These are phyloP conservation scores for Trametopsis cervina DNA, from an alignment of 768 basidiomycete species.

Conservation along the genomic window DNA sequence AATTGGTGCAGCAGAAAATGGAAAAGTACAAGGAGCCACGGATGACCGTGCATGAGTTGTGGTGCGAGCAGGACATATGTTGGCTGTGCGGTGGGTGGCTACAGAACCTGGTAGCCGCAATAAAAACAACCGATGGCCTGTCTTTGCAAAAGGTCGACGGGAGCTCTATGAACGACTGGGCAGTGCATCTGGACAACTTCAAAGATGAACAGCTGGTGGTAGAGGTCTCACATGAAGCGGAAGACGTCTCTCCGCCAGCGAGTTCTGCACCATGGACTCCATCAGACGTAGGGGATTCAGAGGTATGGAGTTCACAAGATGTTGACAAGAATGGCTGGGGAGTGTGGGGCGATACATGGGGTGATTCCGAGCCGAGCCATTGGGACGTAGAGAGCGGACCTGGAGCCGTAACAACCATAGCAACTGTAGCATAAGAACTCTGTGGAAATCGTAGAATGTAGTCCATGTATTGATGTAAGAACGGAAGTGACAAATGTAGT, in stretches of 20 bases:
- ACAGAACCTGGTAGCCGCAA: conserved; percentile 43
- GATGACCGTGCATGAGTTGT: conserved; percentile 37
- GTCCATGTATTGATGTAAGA: neutral
- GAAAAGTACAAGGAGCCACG: conserved; percentile 42
- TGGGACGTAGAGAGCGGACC: neutral
- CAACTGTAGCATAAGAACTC: neutral
- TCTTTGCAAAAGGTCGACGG: conserved; percentile 14
- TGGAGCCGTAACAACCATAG: neutral
- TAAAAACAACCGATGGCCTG: conserved; percentile 30
- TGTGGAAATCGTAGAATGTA: neutral
- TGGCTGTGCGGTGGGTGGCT: conserved; percentile 54
- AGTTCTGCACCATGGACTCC: too few relatives aligned
- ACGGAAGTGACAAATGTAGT: neutral
- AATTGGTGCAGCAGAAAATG: conserved; percentile 45
- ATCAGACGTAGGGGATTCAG: too few relatives aligned
- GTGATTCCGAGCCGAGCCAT: neutral
- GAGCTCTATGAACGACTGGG: conserved; percentile 23
- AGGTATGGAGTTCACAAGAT: too few relatives aligned
- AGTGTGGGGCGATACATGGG: neutral
- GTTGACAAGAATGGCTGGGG: neutral
- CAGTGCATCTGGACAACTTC: conserved; percentile 22
- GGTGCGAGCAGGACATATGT: conserved; percentile 40
- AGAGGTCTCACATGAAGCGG: neutral
- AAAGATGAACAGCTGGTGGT: conserved; percentile 17
- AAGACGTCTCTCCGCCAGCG: too few relatives aligned